These are phyloP conservation scores for Endotrypanum monterogeii DNA, from an alignment of 208 protist genomes.

Conservation along the genomic window DNA sequence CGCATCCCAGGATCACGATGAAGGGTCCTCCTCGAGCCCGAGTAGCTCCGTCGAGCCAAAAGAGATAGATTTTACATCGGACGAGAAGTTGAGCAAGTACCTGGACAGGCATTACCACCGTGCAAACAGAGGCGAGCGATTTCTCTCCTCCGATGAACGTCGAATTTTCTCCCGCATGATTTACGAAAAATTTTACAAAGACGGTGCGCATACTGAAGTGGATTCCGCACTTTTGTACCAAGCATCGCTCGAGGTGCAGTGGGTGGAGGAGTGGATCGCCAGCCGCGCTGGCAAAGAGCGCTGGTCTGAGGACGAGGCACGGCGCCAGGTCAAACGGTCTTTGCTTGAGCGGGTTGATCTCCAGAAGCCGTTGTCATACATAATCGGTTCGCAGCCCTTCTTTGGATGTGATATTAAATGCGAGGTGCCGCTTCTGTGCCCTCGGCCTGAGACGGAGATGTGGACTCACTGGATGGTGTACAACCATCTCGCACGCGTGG, in stretches of 20 bases:
- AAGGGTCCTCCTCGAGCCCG: neutral
- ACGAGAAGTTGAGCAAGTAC: conserved; percentile 19
- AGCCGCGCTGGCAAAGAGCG: conserved; percentile 3
- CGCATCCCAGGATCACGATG: neutral
- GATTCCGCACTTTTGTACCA: conserved; percentile 71
- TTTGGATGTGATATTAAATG: conserved; percentile 79
- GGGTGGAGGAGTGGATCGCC: conserved; percentile 79
- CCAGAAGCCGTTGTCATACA: conserved; percentile 87
- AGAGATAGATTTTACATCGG: conserved; percentile 29
- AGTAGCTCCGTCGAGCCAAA: conserved; percentile 9
- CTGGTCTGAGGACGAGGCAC: conserved; percentile 26
- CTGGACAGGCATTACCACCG: conserved; percentile 32
- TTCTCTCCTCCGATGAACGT: conserved; percentile 42
- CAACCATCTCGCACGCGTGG: conserved; percentile 34
- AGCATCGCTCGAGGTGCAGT: conserved; percentile 70
- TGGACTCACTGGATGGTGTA: conserved; percentile 85
- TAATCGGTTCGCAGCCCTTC: conserved; percentile 87
- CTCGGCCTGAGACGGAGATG: conserved; percentile 87
- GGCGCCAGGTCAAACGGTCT: conserved; percentile 62
- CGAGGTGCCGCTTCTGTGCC: conserved; percentile 74
- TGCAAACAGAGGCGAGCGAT: conserved; percentile 1
- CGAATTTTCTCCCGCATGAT: conserved; percentile 57
- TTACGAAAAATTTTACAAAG: conserved; percentile 60
- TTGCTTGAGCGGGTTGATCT: conserved; percentile 78
- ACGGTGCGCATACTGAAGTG: conserved; percentile 28